phyloP scores from a whole-genome alignment of 441 rosid species.

The Aquilaria agallochum region DNA sequence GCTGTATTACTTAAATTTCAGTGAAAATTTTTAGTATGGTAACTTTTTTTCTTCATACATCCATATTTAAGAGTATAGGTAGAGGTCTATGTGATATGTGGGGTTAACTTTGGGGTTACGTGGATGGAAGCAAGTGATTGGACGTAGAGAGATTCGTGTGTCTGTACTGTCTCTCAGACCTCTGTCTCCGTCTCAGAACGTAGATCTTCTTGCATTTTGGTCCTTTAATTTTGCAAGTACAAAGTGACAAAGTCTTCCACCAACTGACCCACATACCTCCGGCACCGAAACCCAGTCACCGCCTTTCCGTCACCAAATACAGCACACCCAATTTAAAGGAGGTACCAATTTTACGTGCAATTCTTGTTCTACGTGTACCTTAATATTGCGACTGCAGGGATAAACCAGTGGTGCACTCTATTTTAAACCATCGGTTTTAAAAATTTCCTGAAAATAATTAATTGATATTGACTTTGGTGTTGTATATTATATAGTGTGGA shows the following conservation, averaged over 20 bases:
- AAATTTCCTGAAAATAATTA: too few species aligned
- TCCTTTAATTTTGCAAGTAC: not conserved
- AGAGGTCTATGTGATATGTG: slow-evolving; percentile 10
- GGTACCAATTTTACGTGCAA: not conserved
- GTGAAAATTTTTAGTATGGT: not conserved
- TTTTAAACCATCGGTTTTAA: too few species aligned
- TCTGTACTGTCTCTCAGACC: not conserved
- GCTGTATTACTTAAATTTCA: not conserved
- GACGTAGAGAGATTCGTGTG: slow-evolving; percentile 25
- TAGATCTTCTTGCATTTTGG: not conserved
- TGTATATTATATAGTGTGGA: too few species aligned
- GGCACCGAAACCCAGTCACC: not conserved
- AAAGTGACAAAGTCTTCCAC: slow-evolving; percentile 4
- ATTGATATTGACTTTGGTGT: too few species aligned
- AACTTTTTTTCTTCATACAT: not conserved
- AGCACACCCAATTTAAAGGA: slow-evolving; percentile 8
- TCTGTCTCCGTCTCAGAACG: too few species aligned
- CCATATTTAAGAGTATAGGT: not conserved
- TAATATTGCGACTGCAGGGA: too few species aligned
- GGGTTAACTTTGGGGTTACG: slow-evolving; percentile 30
- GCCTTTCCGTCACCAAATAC: not conserved
- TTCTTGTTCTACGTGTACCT: too few species aligned
- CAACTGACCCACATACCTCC: slow-evolving; percentile 2
- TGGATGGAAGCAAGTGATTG: slow-evolving; percentile 28
- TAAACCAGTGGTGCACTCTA: too few species aligned